Evolutionary conservation across 768 basidiomycete genomes (phyloP).

Genomic region (Auriscalpium orientale): DNA sequence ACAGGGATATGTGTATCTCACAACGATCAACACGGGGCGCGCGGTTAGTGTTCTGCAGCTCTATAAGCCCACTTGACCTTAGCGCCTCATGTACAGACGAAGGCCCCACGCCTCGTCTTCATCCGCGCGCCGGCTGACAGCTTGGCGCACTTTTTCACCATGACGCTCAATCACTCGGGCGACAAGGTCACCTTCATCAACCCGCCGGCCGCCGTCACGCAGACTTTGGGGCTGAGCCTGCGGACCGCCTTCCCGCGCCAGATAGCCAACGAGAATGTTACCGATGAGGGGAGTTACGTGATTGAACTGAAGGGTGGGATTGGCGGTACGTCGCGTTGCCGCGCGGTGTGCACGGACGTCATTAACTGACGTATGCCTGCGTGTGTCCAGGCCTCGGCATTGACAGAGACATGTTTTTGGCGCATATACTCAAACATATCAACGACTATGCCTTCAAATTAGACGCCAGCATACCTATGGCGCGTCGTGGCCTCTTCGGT

Average conservation of each 20-base stretch:
- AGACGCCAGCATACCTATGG: conserved; percentile 61
- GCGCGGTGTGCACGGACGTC: background rate
- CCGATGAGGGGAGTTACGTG: conserved; percentile 44
- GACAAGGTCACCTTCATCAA: conserved; percentile 42
- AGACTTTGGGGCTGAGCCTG: conserved; percentile 31
- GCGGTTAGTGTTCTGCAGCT: conserved; percentile 30
- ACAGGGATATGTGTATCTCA: conserved; percentile 67
- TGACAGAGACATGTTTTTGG: conserved; percentile 48
- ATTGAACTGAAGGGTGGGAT: conserved; percentile 42
- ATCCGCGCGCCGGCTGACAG: conserved; percentile 41
- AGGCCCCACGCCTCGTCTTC: conserved; percentile 66
- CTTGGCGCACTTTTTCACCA: conserved; percentile 53
- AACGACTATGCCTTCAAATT: conserved; percentile 50
- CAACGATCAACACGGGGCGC: conserved; percentile 43
- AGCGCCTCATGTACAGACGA: conserved; percentile 14
- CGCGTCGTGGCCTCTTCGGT: conserved; percentile 28
- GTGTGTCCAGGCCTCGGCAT: conserved; percentile 19
- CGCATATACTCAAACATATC: conserved; percentile 57
- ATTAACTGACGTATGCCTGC: background rate
- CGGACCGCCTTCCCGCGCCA: conserved; percentile 35
- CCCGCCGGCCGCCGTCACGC: conserved; percentile 31
- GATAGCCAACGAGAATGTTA: conserved; percentile 34
- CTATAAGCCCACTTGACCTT: background rate
- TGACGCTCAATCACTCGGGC: conserved; percentile 55
- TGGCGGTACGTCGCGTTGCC: conserved; percentile 1